A percentile compares a stretch with the other conserved stretches of the same genome.
Conservation (phyloP, 2,329 filamentous ascomycete genomes). For the Talaromyces albobiverticillius region DNA sequence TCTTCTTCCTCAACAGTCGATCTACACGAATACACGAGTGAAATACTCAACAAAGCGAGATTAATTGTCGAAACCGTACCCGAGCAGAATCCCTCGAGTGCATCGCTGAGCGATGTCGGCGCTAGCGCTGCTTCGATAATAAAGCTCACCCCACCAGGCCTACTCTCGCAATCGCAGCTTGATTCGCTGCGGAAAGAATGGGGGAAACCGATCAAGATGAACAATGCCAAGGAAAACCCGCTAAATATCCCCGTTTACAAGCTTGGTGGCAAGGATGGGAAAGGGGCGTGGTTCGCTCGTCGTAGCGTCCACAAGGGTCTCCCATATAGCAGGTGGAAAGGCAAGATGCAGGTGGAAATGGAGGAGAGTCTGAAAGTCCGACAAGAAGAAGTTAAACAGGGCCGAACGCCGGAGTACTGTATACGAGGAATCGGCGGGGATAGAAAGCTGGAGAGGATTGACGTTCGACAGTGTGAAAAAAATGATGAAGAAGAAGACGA, state of each 20-base stretch:
- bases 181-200: constrained; percentile 72
- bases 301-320: constrained; percentile 77
- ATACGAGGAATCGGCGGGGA: constrained; percentile 86
- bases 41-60: constrained; percentile 66
- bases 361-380: constrained; percentile 70
- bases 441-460: constrained; percentile 63
- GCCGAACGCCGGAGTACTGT: constrained; percentile 68
- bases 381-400: constrained; percentile 63
- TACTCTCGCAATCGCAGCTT: constrained; percentile 47
- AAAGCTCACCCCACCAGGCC: too few species aligned
- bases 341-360: constrained; percentile 75
- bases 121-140: neutral
- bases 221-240: constrained; percentile 70
- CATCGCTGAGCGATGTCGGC: neutral
- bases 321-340: constrained; percentile 73
- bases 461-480: constrained; percentile 36
- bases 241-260: constrained; percentile 77
- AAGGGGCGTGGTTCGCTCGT: constrained; percentile 85
- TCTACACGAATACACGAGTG: constrained; percentile 53
- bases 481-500: neutral
- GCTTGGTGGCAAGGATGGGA: constrained; percentile 71
- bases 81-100: constrained; percentile 41
- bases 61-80: constrained; percentile 76
- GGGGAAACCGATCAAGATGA: constrained; percentile 67
- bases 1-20: constrained; percentile 35